Conservation (phyloP, 169 alveolate genomes). For the Plasmodium fragile region DNA sequence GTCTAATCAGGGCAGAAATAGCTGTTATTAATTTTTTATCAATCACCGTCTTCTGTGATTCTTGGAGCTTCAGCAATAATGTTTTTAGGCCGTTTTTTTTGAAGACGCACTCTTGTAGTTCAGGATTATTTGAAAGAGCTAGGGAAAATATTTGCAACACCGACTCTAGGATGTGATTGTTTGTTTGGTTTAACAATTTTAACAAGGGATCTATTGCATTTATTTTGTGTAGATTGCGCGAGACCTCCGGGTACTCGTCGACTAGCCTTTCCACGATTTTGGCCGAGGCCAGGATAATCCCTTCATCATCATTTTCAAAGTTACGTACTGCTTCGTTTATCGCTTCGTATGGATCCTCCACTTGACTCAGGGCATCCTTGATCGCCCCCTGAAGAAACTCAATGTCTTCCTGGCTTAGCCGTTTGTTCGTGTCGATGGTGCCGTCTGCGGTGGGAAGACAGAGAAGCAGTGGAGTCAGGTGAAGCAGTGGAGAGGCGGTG, state of each 20-base stretch:
- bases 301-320: conserved; percentile 69
- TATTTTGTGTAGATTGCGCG: conserved; percentile 63
- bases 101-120: conserved; percentile 57
- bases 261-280: conserved; percentile 72
- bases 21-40: conserved; percentile 74
- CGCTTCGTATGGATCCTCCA: conserved; percentile 77
- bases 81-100: conserved; percentile 63
- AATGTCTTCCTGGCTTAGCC: conserved; percentile 66
- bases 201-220: conserved; percentile 72
- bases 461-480: no score
- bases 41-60: conserved; percentile 38
- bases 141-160: conserved; percentile 66
- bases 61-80: conserved; percentile 57
- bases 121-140: conserved; percentile 74
- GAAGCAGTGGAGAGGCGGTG: background rate
- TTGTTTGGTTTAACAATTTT: conserved; percentile 34
- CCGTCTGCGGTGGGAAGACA: conserved; percentile 34
- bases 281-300: conserved; percentile 66
- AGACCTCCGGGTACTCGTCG: conserved; percentile 71
- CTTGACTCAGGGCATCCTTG: conserved; percentile 70
- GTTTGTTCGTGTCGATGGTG: conserved; percentile 64
- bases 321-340: conserved; percentile 68
- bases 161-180: conserved; percentile 61
- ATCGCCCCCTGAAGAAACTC: conserved; percentile 77
- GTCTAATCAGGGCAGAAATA: conserved; percentile 69